Conservation (phyloP, 495 filamentous ascomycete species). For the Penicillium maclennaniae region DNA sequence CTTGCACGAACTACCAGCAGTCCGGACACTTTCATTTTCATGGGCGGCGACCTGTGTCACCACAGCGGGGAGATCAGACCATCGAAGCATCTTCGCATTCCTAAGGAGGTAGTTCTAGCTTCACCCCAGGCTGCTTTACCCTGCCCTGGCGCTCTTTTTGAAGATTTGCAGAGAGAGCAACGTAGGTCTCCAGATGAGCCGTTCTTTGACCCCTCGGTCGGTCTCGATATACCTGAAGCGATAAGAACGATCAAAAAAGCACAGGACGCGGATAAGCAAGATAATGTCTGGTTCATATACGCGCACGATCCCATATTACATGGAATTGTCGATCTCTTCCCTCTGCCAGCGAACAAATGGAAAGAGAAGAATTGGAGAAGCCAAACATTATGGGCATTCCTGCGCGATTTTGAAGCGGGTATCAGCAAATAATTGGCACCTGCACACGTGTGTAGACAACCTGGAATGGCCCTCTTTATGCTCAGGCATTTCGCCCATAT, state of each 20-base stretch:
- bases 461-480: not conserved
- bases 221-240: slow-evolving; percentile 10
- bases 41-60: slow-evolving; percentile 55
- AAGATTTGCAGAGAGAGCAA: not conserved
- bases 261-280: slow-evolving; percentile 47
- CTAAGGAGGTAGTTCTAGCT: not conserved
- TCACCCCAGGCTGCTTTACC: not conserved
- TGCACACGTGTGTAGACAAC: not conserved
- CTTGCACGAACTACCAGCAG: slow-evolving; percentile 33
- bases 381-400: slow-evolving; percentile 50
- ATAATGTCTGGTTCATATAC: slow-evolving; percentile 48
- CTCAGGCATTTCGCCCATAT: not conserved
- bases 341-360: slow-evolving; percentile 48
- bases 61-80: slow-evolving; percentile 52
- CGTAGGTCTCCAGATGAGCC: slow-evolving; percentile 1
- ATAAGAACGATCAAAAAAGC: slow-evolving; percentile 40
- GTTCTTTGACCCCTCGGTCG: slow-evolving; percentile 8
- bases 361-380: slow-evolving; percentile 48
- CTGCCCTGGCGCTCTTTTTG: not conserved
- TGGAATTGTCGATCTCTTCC: slow-evolving; percentile 49
- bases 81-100: slow-evolving; percentile 15
- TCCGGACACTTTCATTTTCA: slow-evolving; percentile 33
- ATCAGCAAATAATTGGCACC: not conserved
- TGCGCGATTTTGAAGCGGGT: slow-evolving; percentile 45
- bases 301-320: slow-evolving; percentile 50